Conservation (phyloP, 805 yeast species). For the Kodamaea neixiangensis region DNA sequence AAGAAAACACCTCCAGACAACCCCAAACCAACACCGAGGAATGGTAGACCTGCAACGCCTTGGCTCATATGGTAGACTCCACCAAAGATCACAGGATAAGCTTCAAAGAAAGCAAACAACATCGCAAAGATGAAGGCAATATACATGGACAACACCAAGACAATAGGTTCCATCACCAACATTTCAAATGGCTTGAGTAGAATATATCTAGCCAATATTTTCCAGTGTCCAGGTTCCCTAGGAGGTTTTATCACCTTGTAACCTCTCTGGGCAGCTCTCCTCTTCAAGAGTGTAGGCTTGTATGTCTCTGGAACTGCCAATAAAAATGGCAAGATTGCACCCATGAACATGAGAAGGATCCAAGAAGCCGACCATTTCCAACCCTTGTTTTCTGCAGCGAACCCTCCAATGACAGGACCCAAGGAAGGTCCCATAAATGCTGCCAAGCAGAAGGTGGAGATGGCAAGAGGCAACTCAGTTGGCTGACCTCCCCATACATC, state of each 20-base stretch:
- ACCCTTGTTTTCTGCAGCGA: constrained; percentile 62
- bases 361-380: constrained; percentile 70
- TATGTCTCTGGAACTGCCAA: constrained; percentile 71
- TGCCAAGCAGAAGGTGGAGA: constrained; percentile 75
- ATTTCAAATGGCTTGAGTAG: constrained; percentile 65
- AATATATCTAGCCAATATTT: constrained; percentile 49
- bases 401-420: constrained; percentile 76
- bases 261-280: constrained; percentile 63
- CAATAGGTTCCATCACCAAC: constrained; percentile 76
- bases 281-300: constrained; percentile 61
- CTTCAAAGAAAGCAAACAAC: constrained; percentile 77
- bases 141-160: constrained; percentile 64
- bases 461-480: constrained; percentile 66
- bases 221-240: constrained; percentile 38
- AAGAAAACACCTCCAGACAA: constrained; percentile 54
- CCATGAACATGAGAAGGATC: constrained; percentile 71
- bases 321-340: constrained; percentile 53
- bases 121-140: constrained; percentile 78
- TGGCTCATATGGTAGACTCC: constrained; percentile 59
- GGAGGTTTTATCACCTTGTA: constrained; percentile 42
- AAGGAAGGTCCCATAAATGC: constrained; percentile 81
- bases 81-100: constrained; percentile 71
- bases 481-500: constrained; percentile 66
- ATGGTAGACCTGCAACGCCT: constrained; percentile 69
- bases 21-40: constrained; percentile 73